phyloP scores from a whole-genome alignment of 441 rosid genomes.

The Euphorbia celastroides region DNA sequence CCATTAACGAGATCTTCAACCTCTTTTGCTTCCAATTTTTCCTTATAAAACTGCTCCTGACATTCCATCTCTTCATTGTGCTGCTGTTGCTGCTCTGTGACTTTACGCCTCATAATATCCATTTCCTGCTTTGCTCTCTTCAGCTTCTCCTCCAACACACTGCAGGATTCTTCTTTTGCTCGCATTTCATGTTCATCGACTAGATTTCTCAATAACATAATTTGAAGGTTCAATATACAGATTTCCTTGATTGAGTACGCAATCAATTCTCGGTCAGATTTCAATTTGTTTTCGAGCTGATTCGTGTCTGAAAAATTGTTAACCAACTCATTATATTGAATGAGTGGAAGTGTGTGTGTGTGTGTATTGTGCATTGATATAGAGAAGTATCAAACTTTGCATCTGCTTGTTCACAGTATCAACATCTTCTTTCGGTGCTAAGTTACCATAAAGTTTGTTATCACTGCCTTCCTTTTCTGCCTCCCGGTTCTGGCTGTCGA shows the following conservation, averaged over 20 bases:
- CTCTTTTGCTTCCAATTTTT: too few species aligned
- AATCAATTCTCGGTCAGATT: background rate
- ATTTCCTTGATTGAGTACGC: background rate
- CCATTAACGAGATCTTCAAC: too few species aligned
- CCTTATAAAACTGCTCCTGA: too few species aligned
- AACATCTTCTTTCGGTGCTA: too few species aligned
- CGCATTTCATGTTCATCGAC: background rate
- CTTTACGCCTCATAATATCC: background rate
- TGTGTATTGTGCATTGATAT: too few species aligned
- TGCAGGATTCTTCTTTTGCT: background rate
- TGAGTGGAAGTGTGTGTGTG: too few species aligned
- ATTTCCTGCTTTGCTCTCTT: background rate
- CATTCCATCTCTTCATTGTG: background rate
- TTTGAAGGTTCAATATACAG: background rate
- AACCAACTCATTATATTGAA: too few species aligned
- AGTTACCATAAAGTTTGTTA: too few species aligned
- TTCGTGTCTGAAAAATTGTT: background rate
- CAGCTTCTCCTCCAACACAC: background rate
- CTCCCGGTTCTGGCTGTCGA: conserved; percentile 56
- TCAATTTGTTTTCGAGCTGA: background rate
- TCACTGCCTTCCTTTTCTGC: too few species aligned
- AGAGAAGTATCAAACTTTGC: too few species aligned
- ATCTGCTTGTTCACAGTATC: too few species aligned
- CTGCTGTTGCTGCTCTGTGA: background rate
- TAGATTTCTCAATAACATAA: background rate